These are phyloP conservation scores for Mycena capillaripes DNA, from an alignment of 768 basidiomycete genomes.

Conservation along the genomic window DNA sequence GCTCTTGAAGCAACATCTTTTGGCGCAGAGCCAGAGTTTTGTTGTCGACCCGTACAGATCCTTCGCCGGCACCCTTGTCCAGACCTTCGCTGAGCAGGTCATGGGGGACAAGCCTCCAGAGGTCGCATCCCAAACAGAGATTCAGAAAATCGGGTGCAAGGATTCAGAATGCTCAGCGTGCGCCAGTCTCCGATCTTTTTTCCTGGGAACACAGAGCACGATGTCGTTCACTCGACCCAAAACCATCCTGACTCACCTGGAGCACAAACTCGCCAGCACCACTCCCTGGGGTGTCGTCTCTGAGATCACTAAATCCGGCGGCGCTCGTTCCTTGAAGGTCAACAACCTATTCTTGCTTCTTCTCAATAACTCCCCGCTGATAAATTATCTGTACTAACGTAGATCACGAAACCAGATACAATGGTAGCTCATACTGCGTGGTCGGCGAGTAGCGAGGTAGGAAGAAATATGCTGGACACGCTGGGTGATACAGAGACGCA, in stretches of 20 bases:
- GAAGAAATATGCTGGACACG: not conserved
- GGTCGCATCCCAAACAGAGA: not conserved
- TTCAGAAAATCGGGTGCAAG: constrained; percentile 4
- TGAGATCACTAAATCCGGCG: too few species aligned
- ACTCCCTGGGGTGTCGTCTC: too few species aligned
- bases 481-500: constrained; percentile 13
- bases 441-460: constrained; percentile 7
- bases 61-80: constrained; percentile 19
- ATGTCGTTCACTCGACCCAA: not conserved
- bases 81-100: constrained; percentile 23
- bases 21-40: not conserved
- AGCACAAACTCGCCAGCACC: too few species aligned
- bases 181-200: not conserved
- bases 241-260: too few species aligned
- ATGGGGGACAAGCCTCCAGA: constrained; percentile 21
- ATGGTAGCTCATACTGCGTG: constrained; percentile 21
- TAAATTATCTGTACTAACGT: not conserved
- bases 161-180: not conserved
- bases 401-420: constrained; percentile 31
- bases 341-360: too few species aligned
- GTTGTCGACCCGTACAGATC: constrained; percentile 13
- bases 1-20: constrained; percentile 7
- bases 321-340: too few species aligned
- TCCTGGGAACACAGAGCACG: too few species aligned
- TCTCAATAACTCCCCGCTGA: too few species aligned